Evolutionary conservation across 106 monocot genomes (phyloP).

Genomic region (Acorus gramineus): DNA sequence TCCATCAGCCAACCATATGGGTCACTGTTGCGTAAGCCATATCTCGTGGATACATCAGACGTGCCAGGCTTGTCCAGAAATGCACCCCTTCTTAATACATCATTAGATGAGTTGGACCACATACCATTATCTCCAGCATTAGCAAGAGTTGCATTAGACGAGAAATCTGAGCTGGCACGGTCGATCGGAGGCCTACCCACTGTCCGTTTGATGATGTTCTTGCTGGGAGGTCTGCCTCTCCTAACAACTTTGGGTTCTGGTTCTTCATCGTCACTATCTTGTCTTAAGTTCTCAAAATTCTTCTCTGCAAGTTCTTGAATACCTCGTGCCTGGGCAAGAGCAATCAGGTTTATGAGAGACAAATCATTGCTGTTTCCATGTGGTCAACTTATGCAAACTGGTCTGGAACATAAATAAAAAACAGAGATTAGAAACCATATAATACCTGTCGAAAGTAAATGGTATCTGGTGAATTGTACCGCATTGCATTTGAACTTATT

Average conservation of each 20-base stretch:
- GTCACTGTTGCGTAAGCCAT: slow-evolving; percentile 25
- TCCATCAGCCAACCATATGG: slow-evolving; percentile 26
- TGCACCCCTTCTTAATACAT: slow-evolving; percentile 20
- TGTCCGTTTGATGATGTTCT: slow-evolving; percentile 21
- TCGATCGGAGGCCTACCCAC: slow-evolving; percentile 28
- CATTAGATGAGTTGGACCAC: slow-evolving; percentile 8
- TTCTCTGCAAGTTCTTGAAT: slow-evolving; percentile 75
- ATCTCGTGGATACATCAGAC: slow-evolving; percentile 8
- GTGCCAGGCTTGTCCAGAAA: slow-evolving; percentile 15
- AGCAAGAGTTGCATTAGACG: slow-evolving; percentile 28
- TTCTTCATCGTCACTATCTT: slow-evolving; percentile 53
- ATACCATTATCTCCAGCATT: slow-evolving; percentile 26
- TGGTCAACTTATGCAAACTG: no score
- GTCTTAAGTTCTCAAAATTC: slow-evolving; percentile 58
- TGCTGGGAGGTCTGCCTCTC: slow-evolving; percentile 45
- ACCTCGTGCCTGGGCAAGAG: slow-evolving; percentile 33
- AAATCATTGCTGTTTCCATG: no score
- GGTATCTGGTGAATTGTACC: slow-evolving; percentile 54
- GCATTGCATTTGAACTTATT: slow-evolving; percentile 63
- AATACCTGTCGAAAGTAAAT: slow-evolving; percentile 59
- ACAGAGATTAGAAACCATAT: neutral
- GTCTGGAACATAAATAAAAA: neutral
- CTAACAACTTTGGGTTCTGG: slow-evolving; percentile 33
- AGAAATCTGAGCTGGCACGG: slow-evolving; percentile 23
- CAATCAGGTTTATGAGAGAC: neutral